Evolutionary conservation across 179 eudicot genomes (phyloP), one percentile per base, ranked within the genome.

Genomic region (Spinacia oleracea): DNA sequence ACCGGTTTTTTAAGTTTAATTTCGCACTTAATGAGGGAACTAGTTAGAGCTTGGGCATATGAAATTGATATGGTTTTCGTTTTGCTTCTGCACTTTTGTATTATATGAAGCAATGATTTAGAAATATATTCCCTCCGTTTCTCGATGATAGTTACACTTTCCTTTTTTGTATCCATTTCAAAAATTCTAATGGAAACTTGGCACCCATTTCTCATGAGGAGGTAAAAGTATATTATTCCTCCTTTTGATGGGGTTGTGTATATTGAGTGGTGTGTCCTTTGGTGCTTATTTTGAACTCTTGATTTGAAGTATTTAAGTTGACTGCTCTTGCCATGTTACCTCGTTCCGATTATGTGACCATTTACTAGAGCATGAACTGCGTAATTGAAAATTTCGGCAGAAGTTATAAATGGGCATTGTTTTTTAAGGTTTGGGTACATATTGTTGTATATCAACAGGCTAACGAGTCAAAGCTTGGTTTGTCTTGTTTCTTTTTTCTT

Each of bases 151-250:
- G n/a, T n/a, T n/a, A n/a, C n/a, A n/a, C n/a, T n/a, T n/a, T n/a
- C n/a, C n/a, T n/a, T n/a, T n/a, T n/a, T n/a, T n/a, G n/a, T n/a
- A n/a, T n/a, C n/a, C n/a, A n/a, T n/a, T n/a, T n/a, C n/a, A n/a
- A n/a, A n/a, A n/a, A n/a, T n/a, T n/a, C 77, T 60, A 82, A 88
- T 10, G 97, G 96, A 25, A 73, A 75, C 67, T 83, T 93, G 77
- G 80, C 87, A 53, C 92, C 93, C 59, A 71, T 89, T 43, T 87
- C 97, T 29, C 81, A 79, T 6, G 97, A 92, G 82, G 99, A 96
- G 98, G 99, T 94, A 78, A 81, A 68, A 59, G 74, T 68, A 11
- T 56, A 31, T 15, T 20, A 38, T 50, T n/a, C n/a, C 25, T 46
- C 21, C 21, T 35, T 16, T 5, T 75, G 27, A 63, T 42, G 42